These are phyloP conservation scores for Guyanaporus albipodus DNA, from an alignment of 768 basidiomycete genomes.

Conservation along the genomic window DNA sequence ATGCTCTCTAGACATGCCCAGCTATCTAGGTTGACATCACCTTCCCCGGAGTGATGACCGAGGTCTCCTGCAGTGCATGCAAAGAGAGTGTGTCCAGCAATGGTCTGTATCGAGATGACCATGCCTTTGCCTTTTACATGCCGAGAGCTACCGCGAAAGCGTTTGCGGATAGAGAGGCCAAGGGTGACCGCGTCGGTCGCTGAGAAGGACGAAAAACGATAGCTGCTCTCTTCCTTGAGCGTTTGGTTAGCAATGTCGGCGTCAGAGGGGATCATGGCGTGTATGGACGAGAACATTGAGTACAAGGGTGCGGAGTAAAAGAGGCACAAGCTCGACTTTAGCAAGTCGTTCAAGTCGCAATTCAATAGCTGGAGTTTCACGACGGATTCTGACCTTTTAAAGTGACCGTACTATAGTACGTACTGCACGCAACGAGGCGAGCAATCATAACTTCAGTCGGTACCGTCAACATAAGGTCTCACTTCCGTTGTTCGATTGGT, in stretches of 20 bases:
- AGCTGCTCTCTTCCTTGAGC: slow-evolving; percentile 63
- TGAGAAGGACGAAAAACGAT: slow-evolving; percentile 70
- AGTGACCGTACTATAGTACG: no score
- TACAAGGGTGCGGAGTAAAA: slow-evolving; percentile 12
- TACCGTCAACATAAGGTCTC: no score
- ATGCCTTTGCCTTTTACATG: slow-evolving; percentile 77
- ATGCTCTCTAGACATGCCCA: slow-evolving; percentile 78
- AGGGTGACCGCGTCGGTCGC: slow-evolving; percentile 79
- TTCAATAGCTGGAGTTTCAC: background rate
- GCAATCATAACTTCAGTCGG: no score
- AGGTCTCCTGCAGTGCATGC: slow-evolving; percentile 82
- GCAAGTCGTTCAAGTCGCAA: background rate
- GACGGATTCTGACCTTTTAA: background rate
- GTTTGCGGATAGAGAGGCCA: slow-evolving; percentile 74
- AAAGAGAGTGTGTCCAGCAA: slow-evolving; percentile 75
- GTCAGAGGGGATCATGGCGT: slow-evolving; percentile 61
- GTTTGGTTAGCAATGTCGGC: slow-evolving; percentile 70
- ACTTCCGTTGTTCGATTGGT: no score
- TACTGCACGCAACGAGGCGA: slow-evolving; percentile 1
- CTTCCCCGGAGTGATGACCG: slow-evolving; percentile 58
- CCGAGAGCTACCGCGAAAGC: slow-evolving; percentile 70
- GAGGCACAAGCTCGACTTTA: background rate
- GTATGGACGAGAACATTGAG: slow-evolving; percentile 62
- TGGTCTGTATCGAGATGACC: slow-evolving; percentile 75
- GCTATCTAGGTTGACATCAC: slow-evolving; percentile 77